A percentile compares a stretch with the other conserved stretches of the same genome.
Conservation (phyloP, 1,284 basidiomycete genomes). For the Fomes fomentarius region DNA sequence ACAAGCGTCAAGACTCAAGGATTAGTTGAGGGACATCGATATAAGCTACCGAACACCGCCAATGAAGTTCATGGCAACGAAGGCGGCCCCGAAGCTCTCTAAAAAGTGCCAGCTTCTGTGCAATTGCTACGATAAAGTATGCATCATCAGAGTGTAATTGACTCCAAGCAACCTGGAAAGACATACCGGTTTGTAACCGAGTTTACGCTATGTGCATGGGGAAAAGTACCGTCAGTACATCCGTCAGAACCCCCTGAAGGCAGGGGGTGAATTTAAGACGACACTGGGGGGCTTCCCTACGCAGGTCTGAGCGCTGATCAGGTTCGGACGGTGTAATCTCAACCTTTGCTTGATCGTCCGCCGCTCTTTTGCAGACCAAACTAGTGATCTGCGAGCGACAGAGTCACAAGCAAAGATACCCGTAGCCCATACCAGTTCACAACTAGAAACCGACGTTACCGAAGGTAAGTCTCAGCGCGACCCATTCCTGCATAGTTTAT, state of each 20-base stretch:
- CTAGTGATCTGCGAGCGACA: slow-evolving; percentile 27
- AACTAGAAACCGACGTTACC: slow-evolving; percentile 76
- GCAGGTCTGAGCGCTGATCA: slow-evolving; percentile 95
- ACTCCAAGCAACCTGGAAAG: too few species aligned
- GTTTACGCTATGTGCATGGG: slow-evolving; percentile 54
- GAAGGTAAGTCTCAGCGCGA: slow-evolving; percentile 43
- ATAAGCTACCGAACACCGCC: slow-evolving; percentile 71
- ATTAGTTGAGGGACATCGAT: background rate
- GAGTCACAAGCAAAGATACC: slow-evolving; percentile 65
- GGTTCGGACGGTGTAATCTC: slow-evolving; percentile 95
- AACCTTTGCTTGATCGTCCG: slow-evolving; percentile 53
- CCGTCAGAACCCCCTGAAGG: slow-evolving; percentile 40
- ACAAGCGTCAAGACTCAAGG: slow-evolving; percentile 2
- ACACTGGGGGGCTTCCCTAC: slow-evolving; percentile 90
- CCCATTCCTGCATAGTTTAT: slow-evolving; percentile 36
- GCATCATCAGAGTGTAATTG: too few species aligned
- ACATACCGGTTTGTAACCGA: slow-evolving; percentile 82
- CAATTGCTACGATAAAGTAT: too few species aligned
- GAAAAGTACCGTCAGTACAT: slow-evolving; percentile 52
- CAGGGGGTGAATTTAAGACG: slow-evolving; percentile 47
- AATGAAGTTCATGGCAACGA: slow-evolving; percentile 85
- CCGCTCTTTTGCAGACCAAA: slow-evolving; percentile 29
- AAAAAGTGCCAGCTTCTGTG: slow-evolving; percentile 81
- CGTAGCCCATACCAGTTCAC: slow-evolving; percentile 81
- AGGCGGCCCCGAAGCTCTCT: slow-evolving; percentile 85